Percentiles rank a stretch among this genome's conserved stretches.
Conservation (phyloP, 495 filamentous ascomycete genomes). For the Thozetella sp. region DNA sequence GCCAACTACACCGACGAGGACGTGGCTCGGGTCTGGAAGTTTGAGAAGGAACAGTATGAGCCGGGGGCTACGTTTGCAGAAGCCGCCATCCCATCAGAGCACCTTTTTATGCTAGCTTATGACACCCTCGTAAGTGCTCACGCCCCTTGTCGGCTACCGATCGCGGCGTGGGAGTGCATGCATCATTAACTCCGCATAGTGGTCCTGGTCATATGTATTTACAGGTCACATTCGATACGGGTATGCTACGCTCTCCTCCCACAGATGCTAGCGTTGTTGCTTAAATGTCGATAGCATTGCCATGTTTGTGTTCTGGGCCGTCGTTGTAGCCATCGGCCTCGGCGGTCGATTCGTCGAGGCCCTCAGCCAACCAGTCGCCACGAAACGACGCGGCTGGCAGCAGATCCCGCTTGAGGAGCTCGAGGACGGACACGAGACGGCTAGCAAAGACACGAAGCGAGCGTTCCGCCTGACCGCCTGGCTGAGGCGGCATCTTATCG, state of each 20-base stretch:
- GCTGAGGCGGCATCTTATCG: neutral
- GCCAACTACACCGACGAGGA: constrained; percentile 39
- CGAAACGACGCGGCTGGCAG: neutral
- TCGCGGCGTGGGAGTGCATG: neutral
- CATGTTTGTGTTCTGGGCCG: constrained; percentile 12
- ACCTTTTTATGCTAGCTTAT: neutral
- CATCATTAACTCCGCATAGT: neutral
- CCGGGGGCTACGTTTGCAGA: neutral
- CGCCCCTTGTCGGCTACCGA: neutral
- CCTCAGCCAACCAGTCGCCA: constrained; percentile 4
- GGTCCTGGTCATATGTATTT: constrained; percentile 6
- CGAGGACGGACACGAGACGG: neutral
- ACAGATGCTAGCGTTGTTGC: neutral
- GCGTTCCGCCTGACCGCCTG: neutral
- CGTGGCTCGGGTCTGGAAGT: constrained; percentile 28
- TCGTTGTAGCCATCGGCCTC: constrained; percentile 6
- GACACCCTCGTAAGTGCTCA: neutral
- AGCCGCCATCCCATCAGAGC: neutral
- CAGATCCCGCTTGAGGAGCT: neutral
- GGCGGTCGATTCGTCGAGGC: constrained; percentile 10
- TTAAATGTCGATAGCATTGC: constrained; percentile 1
- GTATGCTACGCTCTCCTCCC: neutral
- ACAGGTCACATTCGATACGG: constrained; percentile 2
- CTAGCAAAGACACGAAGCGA: neutral
- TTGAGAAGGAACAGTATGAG: constrained; percentile 13